Base-by-base conservation (phyloP, 768 basidiomycete species). In the Suillus ampliporus region DNA sequence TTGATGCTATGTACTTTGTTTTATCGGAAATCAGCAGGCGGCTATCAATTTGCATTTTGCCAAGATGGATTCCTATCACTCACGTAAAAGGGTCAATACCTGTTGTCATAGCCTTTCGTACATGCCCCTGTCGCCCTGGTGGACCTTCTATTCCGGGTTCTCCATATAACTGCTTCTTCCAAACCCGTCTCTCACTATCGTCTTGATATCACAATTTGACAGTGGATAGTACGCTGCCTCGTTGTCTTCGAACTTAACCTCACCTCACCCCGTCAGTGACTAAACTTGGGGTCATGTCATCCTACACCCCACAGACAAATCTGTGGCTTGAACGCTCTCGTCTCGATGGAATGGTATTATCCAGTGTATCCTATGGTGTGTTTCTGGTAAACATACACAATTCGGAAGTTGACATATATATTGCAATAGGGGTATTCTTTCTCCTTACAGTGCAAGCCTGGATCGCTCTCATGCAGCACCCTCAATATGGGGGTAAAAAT, bases 311-410 rank as follows among this genome's bases (percentile, higher is more conserved):
- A 1, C 4, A 59, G 14, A 67, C 69, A 7, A 38, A 70, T 35
- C 38, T 74, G 26, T 73, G 68, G 71, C 60, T 74, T 11, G 72
- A 73, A 46, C 51, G 69, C 51, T 74, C 71, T 0, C 69, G 64
- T 44, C 69, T 71, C 10, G 61, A 61, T 54, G 74, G 72, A 6
- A 67, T 68, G 61, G 19, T 67, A 0, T 63, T 70, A n/a, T 13
- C 57, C 1, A 66, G 50, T 35, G 67, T 68, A 31, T 71, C 70
- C 5, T 73, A 70, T 1, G 72, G 73, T 63, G 41, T 40, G 65
- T 44, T 21, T 44, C 9, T 10, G 10, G 2, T 44, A 9, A 8
- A 44, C 19, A n/a, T n/a, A 15, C 31, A 19, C 47, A n/a, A n/a
- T n/a, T n/a, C n/a, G n/a, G n/a, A 13, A 23, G 37, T 31, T 41